Conservation (phyloP, 2,329 filamentous ascomycete species). For the Corynespora cassiicola region DNA sequence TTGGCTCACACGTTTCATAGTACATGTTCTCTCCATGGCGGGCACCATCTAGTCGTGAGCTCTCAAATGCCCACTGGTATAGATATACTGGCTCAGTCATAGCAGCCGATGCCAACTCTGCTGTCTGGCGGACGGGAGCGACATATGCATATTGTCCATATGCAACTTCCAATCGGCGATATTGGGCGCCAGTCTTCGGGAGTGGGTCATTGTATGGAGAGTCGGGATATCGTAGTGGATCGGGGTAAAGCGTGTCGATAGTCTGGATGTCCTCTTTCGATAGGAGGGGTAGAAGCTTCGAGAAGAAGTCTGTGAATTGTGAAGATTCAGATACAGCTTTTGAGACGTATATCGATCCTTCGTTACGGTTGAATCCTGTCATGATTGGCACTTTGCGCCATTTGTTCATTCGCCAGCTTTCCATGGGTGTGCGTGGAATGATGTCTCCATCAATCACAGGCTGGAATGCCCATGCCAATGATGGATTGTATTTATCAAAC, state of each 20-base stretch:
- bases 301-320: conserved; percentile 68
- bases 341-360: conserved; percentile 71
- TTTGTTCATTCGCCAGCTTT: conserved; percentile 61
- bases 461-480: conserved; percentile 67
- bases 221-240: conserved; percentile 53
- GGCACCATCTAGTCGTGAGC: conserved; percentile 34
- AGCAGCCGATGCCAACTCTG: conserved; percentile 51
- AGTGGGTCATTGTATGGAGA: conserved; percentile 53
- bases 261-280: conserved; percentile 58
- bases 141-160: conserved; percentile 72
- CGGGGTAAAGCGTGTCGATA: conserved; percentile 69
- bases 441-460: conserved; percentile 70
- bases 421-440: conserved; percentile 64
- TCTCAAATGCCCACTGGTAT: conserved; percentile 67
- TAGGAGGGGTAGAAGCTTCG: conserved; percentile 65
- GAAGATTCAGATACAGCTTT: conserved; percentile 52
- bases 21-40: conserved; percentile 44
- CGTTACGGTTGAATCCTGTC: conserved; percentile 74
- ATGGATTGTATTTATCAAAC: conserved; percentile 55
- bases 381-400: conserved; percentile 68
- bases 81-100: conserved; percentile 56
- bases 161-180: conserved; percentile 63
- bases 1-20: conserved; percentile 37
- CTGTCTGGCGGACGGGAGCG: conserved; percentile 68
- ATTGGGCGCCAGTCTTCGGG: conserved; percentile 56